Evolutionary conservation across 805 yeast species (phyloP), one percentile per base, ranked within the genome.

Genomic region (Candida lessepsii): DNA sequence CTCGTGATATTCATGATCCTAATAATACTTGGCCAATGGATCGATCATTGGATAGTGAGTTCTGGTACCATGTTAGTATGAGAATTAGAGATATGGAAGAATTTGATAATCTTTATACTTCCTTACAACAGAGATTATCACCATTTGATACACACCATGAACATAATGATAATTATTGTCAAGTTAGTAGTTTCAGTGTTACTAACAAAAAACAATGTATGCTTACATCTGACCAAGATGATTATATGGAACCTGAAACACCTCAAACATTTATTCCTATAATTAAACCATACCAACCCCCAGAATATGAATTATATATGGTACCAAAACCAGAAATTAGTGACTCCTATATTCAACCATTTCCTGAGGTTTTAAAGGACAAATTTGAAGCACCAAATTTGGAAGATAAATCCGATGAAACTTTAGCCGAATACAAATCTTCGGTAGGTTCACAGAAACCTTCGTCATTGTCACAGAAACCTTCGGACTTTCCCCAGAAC

Each of bases 31-130:
- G 89, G 89, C 85, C 88, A 13, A 46, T 40, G 9, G 53, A 60
- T 9, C 64, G 79, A 9, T 81, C 86, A 7, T 70, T 82, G 52
- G 81, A 81, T 53, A 86, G 79, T n/a, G 71, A 78, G 13, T 82
- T 80, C 65, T 80, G 89, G 89, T 31, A 40, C 18, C 24, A 41
- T 19, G 46, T 40, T 6, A 21, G 38, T 17, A 58, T 61, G 19
- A 59, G 61, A 27, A 67, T 82, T 46, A 63, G 67, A 33, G 52
- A 57, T 34, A 37, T 18, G 77, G 47, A 60, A 35, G 61, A 72
- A 46, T 59, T 65, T 19, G 68, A 80, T 37, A 82, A 78, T 48
- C 40, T 51, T 45, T 83, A 73, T 58, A 65, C 70, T 27, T 64
- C 67, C 42, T 61, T 58, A 37, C 67, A 77, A 35, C 71, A 66